Base-by-base conservation (phyloP, 495 filamentous ascomycete species). In the Barbatosphaeria neglecta region DNA sequence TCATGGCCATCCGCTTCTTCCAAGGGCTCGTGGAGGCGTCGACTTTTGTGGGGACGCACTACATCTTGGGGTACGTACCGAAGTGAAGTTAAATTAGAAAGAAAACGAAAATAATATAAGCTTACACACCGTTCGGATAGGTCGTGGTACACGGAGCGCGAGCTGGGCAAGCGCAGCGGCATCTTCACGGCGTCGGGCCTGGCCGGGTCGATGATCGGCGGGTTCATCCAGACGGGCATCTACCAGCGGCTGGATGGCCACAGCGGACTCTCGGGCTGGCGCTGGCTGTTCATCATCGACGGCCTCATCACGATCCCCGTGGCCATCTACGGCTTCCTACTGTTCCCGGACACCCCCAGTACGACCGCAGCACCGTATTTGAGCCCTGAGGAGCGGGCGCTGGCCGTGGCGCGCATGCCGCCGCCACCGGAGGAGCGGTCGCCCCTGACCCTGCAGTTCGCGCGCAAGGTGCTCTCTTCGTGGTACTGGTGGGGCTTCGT, bases 1-100 rank as follows among this genome's bases (percentile, higher is more conserved):
- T 86, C 50, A 80, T 78, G 70, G 76, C 72, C 1, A 79, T 86
- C 49, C 76, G 82, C 4, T 83, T 86, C 67, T 81, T 86, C 54
- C 73, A 79, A 53, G 81, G 77, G n/a, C 55, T 82, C 9, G 67
- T 68, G 27, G 80, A 85, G 58, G 63, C 75, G 0, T 73, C 62
- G 44, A 80, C 74, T 9, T 84, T 82, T 40, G 72, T 76, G 6
- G 80, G 82, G 15, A 81, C 74, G 0, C 78, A 81, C 31, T 83
- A 81, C 51, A 75, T 86, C 53, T 63, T 84, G 2, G 80, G 80
- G 2, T n/a, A n/a, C n/a, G n/a, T n/a, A n/a, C n/a, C n/a, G n/a
- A n/a, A n/a, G n/a, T n/a, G n/a, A n/a, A n/a, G n/a, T n/a, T n/a
- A n/a, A n/a, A n/a, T n/a, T n/a, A n/a, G n/a, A n/a, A n/a, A n/a